Evolutionary conservation across 148 eudicot species (phyloP), one percentile per base, ranked within the genome.

Genomic region (Diospyros lotus): DNA sequence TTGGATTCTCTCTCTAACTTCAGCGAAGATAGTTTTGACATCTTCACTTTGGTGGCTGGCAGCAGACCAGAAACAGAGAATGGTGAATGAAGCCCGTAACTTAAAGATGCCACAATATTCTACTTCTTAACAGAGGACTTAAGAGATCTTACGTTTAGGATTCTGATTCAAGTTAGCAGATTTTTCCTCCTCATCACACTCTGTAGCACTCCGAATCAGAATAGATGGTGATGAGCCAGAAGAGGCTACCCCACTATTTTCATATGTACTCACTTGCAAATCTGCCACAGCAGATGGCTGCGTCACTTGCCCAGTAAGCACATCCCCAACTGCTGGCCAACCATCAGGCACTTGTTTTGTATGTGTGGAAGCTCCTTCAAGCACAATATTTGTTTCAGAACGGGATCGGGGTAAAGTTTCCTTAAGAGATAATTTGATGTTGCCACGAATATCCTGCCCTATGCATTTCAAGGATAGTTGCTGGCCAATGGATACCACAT

Each of bases 371-470:
- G 76, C 73, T 72, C 74, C 87, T 64, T 64, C 75, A 70, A 55
- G 79, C 44, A 42, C 55, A 76, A 64, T 66, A 61, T 62, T 42
- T 71, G 77, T 46, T 58, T 68, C 77, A 73, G 80, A 75, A 70
- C 73, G 80, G 63, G 85, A 78, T 67, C 48, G 73, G 9, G 88
- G 87, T 78, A 75, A 18, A 59, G 87, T 84, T 73, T 95, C 94
- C 82, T 89, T 95, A 48, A 90, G 96, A 63, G 99, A 95, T 72
- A 95, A 76, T 72, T 90, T 95, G 51, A 93, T 82, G 82, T 95
- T 95, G 67, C 99, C 99, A 73, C 97, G 94, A 76, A 86, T 79
- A 85, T 95, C 99, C 81, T 80, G 88, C 51, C 86, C 99, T 66
- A 93, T 93, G 78, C 99, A 95, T 90, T 71, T 93, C 73, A 95